Evolutionary conservation across 2,329 filamentous ascomycete species (phyloP).

Genomic region (Diaporthe vexans): DNA sequence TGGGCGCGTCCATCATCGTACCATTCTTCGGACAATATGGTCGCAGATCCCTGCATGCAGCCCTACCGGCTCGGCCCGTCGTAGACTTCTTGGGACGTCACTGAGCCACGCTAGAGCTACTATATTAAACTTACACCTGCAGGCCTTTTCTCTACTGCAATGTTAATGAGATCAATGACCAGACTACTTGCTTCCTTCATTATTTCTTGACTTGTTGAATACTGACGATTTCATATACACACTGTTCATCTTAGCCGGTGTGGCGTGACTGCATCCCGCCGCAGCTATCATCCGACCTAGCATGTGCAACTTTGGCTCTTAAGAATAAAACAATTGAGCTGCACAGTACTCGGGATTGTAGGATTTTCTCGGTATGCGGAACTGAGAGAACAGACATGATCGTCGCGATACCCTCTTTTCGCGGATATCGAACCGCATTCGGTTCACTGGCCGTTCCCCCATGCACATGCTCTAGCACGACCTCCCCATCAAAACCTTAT

Average conservation of each 20-base stretch:
- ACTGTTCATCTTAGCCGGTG: no score
- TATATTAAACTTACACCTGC: not conserved
- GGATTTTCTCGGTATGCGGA: not conserved
- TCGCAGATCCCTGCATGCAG: slow-evolving; percentile 22
- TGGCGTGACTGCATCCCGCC: no score
- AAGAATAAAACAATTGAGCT: no score
- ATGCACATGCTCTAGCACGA: not conserved
- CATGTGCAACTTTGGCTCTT: no score
- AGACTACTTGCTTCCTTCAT: not conserved
- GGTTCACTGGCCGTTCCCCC: not conserved
- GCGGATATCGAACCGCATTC: slow-evolving; percentile 2
- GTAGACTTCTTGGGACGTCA: not conserved
- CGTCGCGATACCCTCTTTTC: not conserved
- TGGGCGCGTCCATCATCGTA: slow-evolving; percentile 29
- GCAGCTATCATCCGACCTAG: no score
- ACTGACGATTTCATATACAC: not conserved
- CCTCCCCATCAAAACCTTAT: not conserved
- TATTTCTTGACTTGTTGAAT: not conserved
- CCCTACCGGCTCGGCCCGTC: slow-evolving; percentile 25
- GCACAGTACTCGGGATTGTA: not conserved
- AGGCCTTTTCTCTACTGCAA: no score
- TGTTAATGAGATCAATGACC: no score
- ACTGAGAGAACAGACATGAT: not conserved
- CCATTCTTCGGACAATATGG: slow-evolving; percentile 8
- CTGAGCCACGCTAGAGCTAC: not conserved